Conservation (phyloP, 352 stramenopile genomes). For the Peronospora destructor region DNA sequence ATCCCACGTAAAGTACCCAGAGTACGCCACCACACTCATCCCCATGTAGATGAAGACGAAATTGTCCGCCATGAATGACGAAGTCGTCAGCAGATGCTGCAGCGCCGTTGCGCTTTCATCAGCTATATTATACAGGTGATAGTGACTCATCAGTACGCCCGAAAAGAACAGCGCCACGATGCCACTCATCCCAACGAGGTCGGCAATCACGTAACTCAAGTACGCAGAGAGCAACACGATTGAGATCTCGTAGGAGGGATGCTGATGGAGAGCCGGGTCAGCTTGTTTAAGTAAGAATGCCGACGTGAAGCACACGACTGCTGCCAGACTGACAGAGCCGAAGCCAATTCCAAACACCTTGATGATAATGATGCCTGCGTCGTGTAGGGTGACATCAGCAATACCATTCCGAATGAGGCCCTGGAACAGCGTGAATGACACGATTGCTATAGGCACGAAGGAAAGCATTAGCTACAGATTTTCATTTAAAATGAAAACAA, state of each 20-base stretch:
- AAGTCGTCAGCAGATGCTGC: slow-evolving; percentile 71
- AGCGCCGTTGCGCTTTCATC: slow-evolving; percentile 70
- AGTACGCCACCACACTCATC: slow-evolving; percentile 77
- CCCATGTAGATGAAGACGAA: slow-evolving; percentile 86
- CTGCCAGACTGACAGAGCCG: slow-evolving; percentile 69
- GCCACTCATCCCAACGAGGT: slow-evolving; percentile 75
- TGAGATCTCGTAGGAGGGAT: slow-evolving; percentile 84
- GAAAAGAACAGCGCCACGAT: slow-evolving; percentile 94
- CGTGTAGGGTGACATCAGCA: slow-evolving; percentile 61
- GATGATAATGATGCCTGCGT: slow-evolving; percentile 67
- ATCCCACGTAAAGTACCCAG: slow-evolving; percentile 75
- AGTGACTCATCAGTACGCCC: slow-evolving; percentile 85
- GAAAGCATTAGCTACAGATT: slow-evolving; percentile 7
- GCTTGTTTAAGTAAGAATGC: slow-evolving; percentile 79
- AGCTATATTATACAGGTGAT: slow-evolving; percentile 79
- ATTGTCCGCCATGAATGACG: slow-evolving; percentile 81
- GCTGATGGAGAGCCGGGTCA: slow-evolving; percentile 59
- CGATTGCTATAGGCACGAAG: slow-evolving; percentile 44
- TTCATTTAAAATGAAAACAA: neutral
- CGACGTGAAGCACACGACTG: slow-evolving; percentile 64
- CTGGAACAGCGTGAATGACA: slow-evolving; percentile 80
- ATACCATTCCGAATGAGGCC: slow-evolving; percentile 68
- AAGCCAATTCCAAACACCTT: slow-evolving; percentile 81
- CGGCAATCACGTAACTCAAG: slow-evolving; percentile 72
- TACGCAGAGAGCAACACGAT: slow-evolving; percentile 80